Evolutionary conservation across 768 basidiomycete genomes (phyloP), one percentile per base, ranked within the genome.

Genomic region (Mycena olivaceomarginata): DNA sequence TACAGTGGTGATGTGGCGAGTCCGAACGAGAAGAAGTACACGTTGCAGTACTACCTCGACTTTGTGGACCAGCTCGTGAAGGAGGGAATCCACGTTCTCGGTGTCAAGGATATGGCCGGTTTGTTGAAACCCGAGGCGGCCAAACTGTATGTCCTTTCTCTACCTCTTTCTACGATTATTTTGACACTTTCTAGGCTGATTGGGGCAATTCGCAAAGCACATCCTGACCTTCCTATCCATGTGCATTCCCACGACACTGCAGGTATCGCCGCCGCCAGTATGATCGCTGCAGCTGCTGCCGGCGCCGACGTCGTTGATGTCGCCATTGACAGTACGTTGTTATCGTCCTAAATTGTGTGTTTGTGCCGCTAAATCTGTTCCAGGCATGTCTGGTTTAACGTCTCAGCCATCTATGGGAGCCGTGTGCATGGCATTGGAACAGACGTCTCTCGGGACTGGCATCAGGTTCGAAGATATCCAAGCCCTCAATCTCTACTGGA

Each of bases 401-500:
- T 99, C 98, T 22, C 98, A 99, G 83, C 98, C 98, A 22, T 96
- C 98, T 6, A 99, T 99, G 98, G 98, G 98, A 81, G 98, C 98
- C 45, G 93, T 99, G 48, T 95, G 95, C 86, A 92, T 93, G 89
- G 98, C 98, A 39, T 88, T 99, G 64, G 98, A 99, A 87, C 98
- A 99, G 87, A 97, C 96, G 48, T 87, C 90, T 48, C 90, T 99
- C 74, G 98, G 98, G 79, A 97, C 98, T 25, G 98, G 98, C 76
- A 99, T 99, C 82, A 94, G 95, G 68, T 97, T 98, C 84, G 96
- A 96, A 81, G 97, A 99, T 85, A 97, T 99, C 81, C 98, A 99
- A 85, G 95, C 97, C 40, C 92, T 99, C 81, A 99, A 99, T 91
- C 86, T 94, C 72, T 99, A 99, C 88, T 99, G 98, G 98, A 96